Evolutionary conservation across 306 rosid genomes (phyloP), one percentile per base, ranked within the genome.

Genomic region (Myrica gale): DNA sequence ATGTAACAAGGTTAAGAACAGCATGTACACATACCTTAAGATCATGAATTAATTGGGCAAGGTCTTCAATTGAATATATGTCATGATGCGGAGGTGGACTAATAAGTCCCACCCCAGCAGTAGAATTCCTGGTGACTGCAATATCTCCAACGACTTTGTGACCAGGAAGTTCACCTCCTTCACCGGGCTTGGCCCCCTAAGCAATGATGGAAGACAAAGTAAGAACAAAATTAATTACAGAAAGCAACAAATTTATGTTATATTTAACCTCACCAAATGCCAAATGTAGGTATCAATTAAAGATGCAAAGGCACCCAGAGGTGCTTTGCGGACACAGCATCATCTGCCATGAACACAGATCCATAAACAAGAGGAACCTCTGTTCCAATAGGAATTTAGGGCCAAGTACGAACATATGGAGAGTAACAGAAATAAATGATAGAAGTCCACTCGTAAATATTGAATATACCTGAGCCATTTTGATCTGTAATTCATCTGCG

Each of bases 1-100:
- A 47, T 7, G 32, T 21, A 44, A 55, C 44, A 65, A 10, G 17
- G 11, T 9, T n/a, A 73, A 23, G 43, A 52, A 44, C 32, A 52
- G 71, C n/a, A 73, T 13, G 66, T 41, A 21, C 72, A 72, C 76
- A 72, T 74, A 92, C 99, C 97, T 96, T 96, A 11, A 96, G 89
- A 84, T 96, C 99, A 69, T 96, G 93, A 84, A 96, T 96, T 66
- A 96, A 73, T 67, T 96, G 99, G 13, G 99, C 96, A 79, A 96
- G 98, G 77, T 96, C 99, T 86, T 96, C 99, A 66, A 96, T 96
- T 26, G 99, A 96, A 82, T 96, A 96, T 70, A 96, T 96, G 83
- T 96, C 99, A 78, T 96, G 99, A 86, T 96, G 99, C 32, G 99
- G 99, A 69, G 99, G 99, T 42, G 99, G 99, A 77, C 99, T 96